Evolutionary conservation across 2,329 filamentous ascomycete species (phyloP), one percentile per base, ranked within the genome.

Genomic region (Cladophialophora exuberans): DNA sequence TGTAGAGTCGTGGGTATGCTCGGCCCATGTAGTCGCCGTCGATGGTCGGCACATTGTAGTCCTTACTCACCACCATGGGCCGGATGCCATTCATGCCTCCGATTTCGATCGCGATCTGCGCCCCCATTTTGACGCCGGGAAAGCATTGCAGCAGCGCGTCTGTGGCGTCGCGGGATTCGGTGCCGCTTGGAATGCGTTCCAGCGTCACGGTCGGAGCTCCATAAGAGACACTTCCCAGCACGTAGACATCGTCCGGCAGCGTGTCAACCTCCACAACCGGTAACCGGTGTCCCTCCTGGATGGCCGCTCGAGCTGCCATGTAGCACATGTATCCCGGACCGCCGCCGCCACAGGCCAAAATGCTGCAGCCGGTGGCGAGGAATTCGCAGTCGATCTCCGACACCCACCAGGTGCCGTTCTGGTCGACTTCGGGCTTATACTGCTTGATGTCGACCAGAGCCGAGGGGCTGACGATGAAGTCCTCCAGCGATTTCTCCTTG

Each of bases 71-170:
- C 66, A 6, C 83, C 74, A 70, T 85, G 72, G 80, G 78, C 59
- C 83, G 79, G 6, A 87, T 72, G 0, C 84, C 84, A 59, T 88
- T 88, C 5, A 78, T 78, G 3, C 85, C 85, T n/a, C 85, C 85
- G 50, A 69, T 69, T 41, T 70, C 66, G 41, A 66, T 54, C 10
- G 54, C 61, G 18, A 61, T 65, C 22, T 65, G 66, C 11, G 65
- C 65, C 11, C 74, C 75, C 52, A 55, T 55, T 46, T 55, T 55
- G 22, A 55, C 20, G 2, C 46, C 52, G 2, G 52, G 52, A 15
- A 31, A 43, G 20, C 33, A 51, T 4, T 23, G 26, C 35, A 55
- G 33, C 13, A 55, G 46, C 23, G 52, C 52, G 20, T 51, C 46
- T 2, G 51, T 54, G 25, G 55, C 55, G 20, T 53, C 50, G 6